Percentiles rank a stretch among this genome's conserved stretches.
Conservation (phyloP, 148 eudicot genomes). For the Dianthus caryophyllus region DNA sequence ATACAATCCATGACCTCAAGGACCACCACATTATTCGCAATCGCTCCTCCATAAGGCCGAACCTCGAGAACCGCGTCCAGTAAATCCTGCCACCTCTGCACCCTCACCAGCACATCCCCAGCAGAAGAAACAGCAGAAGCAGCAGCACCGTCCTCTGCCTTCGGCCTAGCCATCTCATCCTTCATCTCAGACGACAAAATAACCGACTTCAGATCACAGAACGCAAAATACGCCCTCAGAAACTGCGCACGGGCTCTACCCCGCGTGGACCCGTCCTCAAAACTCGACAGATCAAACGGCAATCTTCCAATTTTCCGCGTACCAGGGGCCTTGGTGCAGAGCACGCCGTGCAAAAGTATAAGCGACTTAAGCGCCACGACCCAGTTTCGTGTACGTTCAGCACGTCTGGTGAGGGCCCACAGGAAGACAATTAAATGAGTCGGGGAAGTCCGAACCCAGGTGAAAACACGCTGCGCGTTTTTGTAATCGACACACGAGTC, state of each 20-base stretch:
- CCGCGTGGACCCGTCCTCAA: slow-evolving; percentile 32
- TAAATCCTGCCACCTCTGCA: slow-evolving; percentile 57
- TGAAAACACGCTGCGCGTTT: slow-evolving; percentile 42
- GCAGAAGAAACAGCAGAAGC: too few relatives aligned
- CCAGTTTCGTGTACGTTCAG: slow-evolving; percentile 49
- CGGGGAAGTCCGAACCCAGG: slow-evolving; percentile 48
- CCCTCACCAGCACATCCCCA: slow-evolving; percentile 26
- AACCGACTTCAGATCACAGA: slow-evolving; percentile 57
- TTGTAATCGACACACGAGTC: slow-evolving; percentile 40
- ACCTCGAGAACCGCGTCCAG: slow-evolving; percentile 54
- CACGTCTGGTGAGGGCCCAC: slow-evolving; percentile 41
- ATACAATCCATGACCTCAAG: slow-evolving; percentile 76
- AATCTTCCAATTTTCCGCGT: slow-evolving; percentile 52
- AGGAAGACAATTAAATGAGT: slow-evolving; percentile 42
- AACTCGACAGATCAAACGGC: slow-evolving; percentile 67
- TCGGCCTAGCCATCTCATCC: slow-evolving; percentile 21
- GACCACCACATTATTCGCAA: slow-evolving; percentile 23
- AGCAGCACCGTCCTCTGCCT: neutral
- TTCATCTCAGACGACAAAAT: slow-evolving; percentile 25
- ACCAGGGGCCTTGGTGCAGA: slow-evolving; percentile 36
- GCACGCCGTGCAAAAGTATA: slow-evolving; percentile 62
- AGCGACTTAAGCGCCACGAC: slow-evolving; percentile 68
- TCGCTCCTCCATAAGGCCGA: slow-evolving; percentile 31
- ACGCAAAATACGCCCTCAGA: slow-evolving; percentile 54
- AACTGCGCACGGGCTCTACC: slow-evolving; percentile 35